These are phyloP conservation scores for Blechomonas ayalai DNA, from an alignment of 208 protist species.

Conservation along the genomic window DNA sequence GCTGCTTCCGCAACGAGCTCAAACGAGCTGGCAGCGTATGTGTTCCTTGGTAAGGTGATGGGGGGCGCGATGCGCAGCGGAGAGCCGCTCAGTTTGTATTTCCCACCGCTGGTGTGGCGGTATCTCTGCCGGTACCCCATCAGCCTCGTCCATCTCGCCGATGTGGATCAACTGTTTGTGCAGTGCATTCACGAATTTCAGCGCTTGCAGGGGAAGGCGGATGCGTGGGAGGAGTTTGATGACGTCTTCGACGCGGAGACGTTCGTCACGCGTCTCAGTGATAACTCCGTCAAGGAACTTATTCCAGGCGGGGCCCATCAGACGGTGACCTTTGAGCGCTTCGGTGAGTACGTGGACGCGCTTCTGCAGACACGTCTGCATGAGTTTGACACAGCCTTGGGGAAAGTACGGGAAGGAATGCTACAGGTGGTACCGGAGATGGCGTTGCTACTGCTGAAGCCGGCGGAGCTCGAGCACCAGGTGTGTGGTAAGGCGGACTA, in stretches of 20 bases:
- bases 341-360: constrained; percentile 69
- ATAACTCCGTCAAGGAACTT: constrained; percentile 71
- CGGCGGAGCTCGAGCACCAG: constrained; percentile 78
- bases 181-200: constrained; percentile 84
- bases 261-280: constrained; percentile 80
- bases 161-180: constrained; percentile 76
- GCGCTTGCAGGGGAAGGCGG: constrained; percentile 16
- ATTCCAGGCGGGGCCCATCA: constrained; percentile 42
- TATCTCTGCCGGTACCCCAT: constrained; percentile 68
- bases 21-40: constrained; percentile 61
- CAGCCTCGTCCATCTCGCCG: constrained; percentile 55
- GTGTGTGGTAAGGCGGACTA: constrained; percentile 91
- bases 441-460: constrained; percentile 74
- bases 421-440: constrained; percentile 80
- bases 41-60: constrained; percentile 94
- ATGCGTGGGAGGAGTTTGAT: constrained; percentile 54
- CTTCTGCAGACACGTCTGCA: constrained; percentile 62
- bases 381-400: constrained; percentile 74
- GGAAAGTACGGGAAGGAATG: constrained; percentile 81
- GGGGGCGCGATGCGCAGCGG: constrained; percentile 89
- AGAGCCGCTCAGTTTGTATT: constrained; percentile 85
- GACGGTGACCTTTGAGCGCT: constrained; percentile 68
- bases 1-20: constrained; percentile 49
- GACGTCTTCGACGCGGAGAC: constrained; percentile 78
- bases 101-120: constrained; percentile 92